Evolutionary conservation across 352 stramenopile species (phyloP).

Genomic region (Pythium chondricola): DNA sequence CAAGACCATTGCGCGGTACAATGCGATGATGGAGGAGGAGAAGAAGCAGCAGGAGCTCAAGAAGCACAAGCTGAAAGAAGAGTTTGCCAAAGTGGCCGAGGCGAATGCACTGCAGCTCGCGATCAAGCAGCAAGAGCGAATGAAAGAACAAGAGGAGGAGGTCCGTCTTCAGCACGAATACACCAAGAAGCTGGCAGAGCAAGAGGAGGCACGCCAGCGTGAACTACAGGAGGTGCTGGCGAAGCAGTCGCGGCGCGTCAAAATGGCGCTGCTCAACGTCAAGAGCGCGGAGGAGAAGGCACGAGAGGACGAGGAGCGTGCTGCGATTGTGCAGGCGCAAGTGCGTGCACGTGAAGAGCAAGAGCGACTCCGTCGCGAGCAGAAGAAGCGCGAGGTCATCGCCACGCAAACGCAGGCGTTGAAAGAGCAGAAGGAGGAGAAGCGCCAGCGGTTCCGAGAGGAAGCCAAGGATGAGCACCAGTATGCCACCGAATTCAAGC

Average conservation of each 20-base stretch:
- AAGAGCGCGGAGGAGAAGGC: conserved; percentile 57
- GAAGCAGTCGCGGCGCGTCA: conserved; percentile 51
- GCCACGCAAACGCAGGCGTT: conserved; percentile 31
- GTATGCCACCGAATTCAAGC: conserved; percentile 40
- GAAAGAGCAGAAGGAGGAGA: conserved; percentile 38
- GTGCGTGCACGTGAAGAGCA: conserved; percentile 31
- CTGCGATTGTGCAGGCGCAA: conserved; percentile 31
- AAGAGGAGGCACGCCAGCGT: conserved; percentile 35
- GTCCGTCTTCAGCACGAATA: conserved; percentile 36
- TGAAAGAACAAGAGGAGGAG: conserved; percentile 39
- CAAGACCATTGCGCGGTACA: conserved; percentile 31
- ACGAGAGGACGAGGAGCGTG: conserved; percentile 45
- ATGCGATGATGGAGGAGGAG: conserved; percentile 38
- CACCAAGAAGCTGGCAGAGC: conserved; percentile 38
- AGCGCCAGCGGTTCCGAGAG: conserved; percentile 16
- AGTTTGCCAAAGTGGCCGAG: conserved; percentile 41
- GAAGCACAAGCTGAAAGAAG: conserved; percentile 36
- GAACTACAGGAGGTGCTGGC: conserved; percentile 40
- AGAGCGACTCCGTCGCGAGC: conserved; percentile 26
- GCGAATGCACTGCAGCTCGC: conserved; percentile 45
- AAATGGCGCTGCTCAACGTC: conserved; percentile 49
- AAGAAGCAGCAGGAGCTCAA: conserved; percentile 34
- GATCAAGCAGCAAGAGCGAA: conserved; percentile 31
- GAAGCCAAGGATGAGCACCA: conserved; percentile 30
- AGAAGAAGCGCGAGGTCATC: conserved; percentile 26